Evolutionary conservation across 495 filamentous ascomycete genomes (phyloP), one percentile per base, ranked within the genome.

Genomic region (Polyplosphaeria fusca): DNA sequence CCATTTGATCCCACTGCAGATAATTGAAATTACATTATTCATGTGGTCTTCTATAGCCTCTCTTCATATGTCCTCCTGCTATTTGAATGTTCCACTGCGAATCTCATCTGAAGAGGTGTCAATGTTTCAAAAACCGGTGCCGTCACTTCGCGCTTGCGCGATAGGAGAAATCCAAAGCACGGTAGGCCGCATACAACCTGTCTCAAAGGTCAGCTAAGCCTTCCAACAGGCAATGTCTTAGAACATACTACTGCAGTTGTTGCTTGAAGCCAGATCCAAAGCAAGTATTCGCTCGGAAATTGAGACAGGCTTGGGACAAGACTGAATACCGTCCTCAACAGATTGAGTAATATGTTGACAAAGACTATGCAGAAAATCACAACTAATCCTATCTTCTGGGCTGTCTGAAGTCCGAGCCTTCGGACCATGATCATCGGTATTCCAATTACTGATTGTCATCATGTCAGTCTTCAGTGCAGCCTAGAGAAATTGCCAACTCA

Each of bases 281-380:
- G n/a, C n/a, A n/a, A n/a, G n/a, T n/a, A n/a, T n/a, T n/a, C n/a
- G n/a, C n/a, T n/a, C n/a, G n/a, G n/a, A n/a, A n/a, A n/a, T n/a
- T n/a, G n/a, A n/a, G n/a, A n/a, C n/a, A n/a, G n/a, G n/a, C 30
- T 35, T 35, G 30, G 30, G 35, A 9, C 35, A 12, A 52, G 3
- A 7, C 5, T 42, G 20, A 32, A 52, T 11, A 52, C 48, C 18
- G 35, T 41, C 4, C 48, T 28, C n/a, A 41, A 9, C 5, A 52
- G 23, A 4, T 5, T 20, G 35, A 52, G 20, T 5, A 20, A 28
- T 7, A 52, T 52, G 23, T 52, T 20, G 28, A 52, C 20, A 19
- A 41, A 4, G 2, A 52, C 48, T 4, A 52, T 28, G 16, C 48
- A 4, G 35, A 52, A 52, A 26, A 52, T 41, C 20, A 52, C 7